A percentile compares a stretch with the other conserved stretches of the same genome.
These are phyloP conservation scores for Paramecium sexaurelia DNA, from an alignment of 73 alveolate genomes.

Conservation along the genomic window DNA sequence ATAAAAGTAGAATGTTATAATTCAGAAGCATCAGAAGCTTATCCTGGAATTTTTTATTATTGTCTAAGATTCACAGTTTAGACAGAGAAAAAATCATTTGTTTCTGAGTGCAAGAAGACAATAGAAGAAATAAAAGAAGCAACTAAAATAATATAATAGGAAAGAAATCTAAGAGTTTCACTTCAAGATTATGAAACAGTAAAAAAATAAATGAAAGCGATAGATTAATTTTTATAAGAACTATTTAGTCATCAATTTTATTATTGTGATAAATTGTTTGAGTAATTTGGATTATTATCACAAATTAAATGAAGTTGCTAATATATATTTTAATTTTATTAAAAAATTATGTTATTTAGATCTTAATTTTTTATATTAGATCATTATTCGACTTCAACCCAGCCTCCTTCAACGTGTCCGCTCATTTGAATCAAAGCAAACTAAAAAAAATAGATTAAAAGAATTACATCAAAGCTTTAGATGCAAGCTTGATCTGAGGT, in stretches of 20 bases:
- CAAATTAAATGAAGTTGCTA: background rate
- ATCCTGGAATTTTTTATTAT: background rate
- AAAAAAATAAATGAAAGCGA: slow-evolving; percentile 2
- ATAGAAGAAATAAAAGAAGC: slow-evolving; percentile 15
- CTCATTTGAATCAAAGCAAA: slow-evolving; percentile 1
- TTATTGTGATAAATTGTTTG: slow-evolving; percentile 32
- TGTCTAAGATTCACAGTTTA: background rate
- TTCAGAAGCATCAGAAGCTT: background rate
- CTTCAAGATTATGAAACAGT: background rate
- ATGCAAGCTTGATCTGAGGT: slow-evolving; percentile 21
- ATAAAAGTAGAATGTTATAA: background rate
- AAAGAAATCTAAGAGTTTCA: background rate
- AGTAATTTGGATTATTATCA: slow-evolving; percentile 12
- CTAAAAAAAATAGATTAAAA: background rate
- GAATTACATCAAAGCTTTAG: slow-evolving; percentile 7
- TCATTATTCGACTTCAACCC: slow-evolving; percentile 22
- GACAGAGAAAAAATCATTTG: background rate
- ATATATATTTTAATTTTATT: background rate
- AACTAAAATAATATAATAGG: background rate
- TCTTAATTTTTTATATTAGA: background rate
- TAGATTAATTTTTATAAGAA: background rate
- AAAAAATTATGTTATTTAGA: background rate
- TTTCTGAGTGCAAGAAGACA: background rate
- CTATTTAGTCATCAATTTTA: slow-evolving; percentile 1
- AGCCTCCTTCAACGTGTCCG: slow-evolving; percentile 32